Conservation (phyloP, 176 grass and related monocot genomes). For the Oryza punctata region DNA sequence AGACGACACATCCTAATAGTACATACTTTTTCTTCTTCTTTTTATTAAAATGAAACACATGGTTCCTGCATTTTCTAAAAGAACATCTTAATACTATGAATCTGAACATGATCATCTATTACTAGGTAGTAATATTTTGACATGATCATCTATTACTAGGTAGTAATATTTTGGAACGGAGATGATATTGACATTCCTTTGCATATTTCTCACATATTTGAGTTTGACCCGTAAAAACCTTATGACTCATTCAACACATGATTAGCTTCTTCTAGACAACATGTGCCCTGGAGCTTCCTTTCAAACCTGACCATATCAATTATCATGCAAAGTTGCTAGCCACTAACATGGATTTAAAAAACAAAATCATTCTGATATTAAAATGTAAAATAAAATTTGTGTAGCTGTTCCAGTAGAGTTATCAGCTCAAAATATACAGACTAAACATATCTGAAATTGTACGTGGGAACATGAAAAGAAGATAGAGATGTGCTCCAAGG, state of each 20-base stretch:
- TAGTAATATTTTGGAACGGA: no score
- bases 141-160: no score
- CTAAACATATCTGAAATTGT: not conserved
- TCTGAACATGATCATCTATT: no score
- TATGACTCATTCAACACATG: conserved; percentile 8
- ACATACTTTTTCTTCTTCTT: no score
- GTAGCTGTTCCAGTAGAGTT: conserved; percentile 21
- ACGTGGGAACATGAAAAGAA: not conserved
- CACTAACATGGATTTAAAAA: conserved; percentile 26
- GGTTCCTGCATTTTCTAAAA: no score
- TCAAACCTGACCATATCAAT: not conserved
- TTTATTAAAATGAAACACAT: no score
- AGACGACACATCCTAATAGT: no score
- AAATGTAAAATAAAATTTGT: not conserved
- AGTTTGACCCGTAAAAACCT: not conserved
- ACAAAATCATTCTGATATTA: not conserved
- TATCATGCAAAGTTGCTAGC: conserved; percentile 21
- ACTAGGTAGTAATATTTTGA: no score
- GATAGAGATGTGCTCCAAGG: not conserved
- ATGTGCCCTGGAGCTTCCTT: not conserved
- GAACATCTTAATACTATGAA: no score
- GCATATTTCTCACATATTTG: not conserved
- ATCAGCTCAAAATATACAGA: not conserved
- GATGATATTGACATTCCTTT: not conserved
- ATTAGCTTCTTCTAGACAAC: conserved; percentile 15